Conservation (phyloP, 371 early-diverging fungal genomes). For the Mucor circinelloides region DNA sequence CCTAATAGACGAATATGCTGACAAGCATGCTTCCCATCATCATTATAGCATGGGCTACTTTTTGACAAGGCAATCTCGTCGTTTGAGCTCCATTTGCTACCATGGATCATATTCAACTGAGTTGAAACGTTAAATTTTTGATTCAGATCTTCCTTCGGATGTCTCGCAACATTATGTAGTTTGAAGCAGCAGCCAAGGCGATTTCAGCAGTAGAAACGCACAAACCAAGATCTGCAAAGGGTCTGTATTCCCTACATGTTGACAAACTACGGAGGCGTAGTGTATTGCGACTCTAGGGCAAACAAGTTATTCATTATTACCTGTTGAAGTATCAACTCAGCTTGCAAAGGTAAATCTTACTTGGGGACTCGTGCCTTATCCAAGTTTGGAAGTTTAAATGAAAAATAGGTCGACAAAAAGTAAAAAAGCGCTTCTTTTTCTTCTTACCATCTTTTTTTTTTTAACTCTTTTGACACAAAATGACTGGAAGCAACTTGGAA, state of each 20-base stretch:
- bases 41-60: no score
- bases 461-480: background rate
- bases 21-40: no score
- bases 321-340: slow-evolving; percentile 7
- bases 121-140: background rate
- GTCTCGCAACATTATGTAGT: background rate
- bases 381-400: slow-evolving; percentile 2
- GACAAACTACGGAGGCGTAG: background rate
- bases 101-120: background rate
- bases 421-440: background rate
- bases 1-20: background rate
- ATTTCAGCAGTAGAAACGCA: background rate
- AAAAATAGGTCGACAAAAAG: slow-evolving; percentile 1
- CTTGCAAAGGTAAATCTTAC: background rate
- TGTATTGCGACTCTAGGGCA: no score
- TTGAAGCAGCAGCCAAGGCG: background rate
- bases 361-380: slow-evolving; percentile 10
- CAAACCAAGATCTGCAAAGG: slow-evolving; percentile 1
- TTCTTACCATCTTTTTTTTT: background rate
- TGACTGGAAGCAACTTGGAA: slow-evolving; percentile 19
- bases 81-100: background rate
- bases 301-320: background rate
- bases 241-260: background rate
- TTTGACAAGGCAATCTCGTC: background rate
- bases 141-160: background rate